Evolutionary conservation across 441 rosid species (phyloP), one percentile per base, ranked within the genome.

Genomic region (Biscutella laevigata): DNA sequence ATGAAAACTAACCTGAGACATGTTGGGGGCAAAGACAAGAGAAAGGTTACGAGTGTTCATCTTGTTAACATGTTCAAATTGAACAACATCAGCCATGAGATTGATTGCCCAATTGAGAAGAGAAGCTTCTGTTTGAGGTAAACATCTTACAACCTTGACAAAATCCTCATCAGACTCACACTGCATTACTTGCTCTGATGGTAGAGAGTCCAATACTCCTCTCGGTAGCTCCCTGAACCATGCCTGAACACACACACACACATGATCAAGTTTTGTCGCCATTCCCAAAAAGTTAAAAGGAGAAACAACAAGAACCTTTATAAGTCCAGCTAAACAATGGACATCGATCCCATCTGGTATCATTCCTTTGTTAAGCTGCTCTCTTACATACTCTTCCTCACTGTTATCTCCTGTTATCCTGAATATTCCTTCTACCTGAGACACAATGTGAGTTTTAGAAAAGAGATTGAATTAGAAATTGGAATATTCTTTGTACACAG

Each of bases 221-320:
- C 64, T 67, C 0, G 97, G 97, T 8, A 89, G 79, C 68, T 89
- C 95, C 70, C 97, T 82, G 69, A 89, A 86, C 95, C 97, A 89
- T 62, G 95, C 89, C 96, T 88, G 45, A 25, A 64, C 42, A 49
- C 20, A 56, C n/a, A 52, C 20, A 64, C 10, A 46, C 7, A 9
- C 5, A 46, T 14, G 20, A 44, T 25, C 26, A 42, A 41, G 8
- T 25, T 14, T 12, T 7, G 7, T 15, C 35, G 10, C 6, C 30
- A 8, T 38, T 7, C 9, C 9, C 5, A 19, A 12, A 58, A 6
- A 1, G 24, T n/a, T 1, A 7, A 17, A 29, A 58, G 2, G 10
- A 11, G 42, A 55, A 37, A 6, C 5, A 41, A 14, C 16, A 56
- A 36, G 22, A 59, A 47, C 47, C 61, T 89, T 90, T 28, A 89